These are phyloP conservation scores for Aspergillus phoenicis DNA, from an alignment of 2,329 filamentous ascomycete species.

Conservation along the genomic window DNA sequence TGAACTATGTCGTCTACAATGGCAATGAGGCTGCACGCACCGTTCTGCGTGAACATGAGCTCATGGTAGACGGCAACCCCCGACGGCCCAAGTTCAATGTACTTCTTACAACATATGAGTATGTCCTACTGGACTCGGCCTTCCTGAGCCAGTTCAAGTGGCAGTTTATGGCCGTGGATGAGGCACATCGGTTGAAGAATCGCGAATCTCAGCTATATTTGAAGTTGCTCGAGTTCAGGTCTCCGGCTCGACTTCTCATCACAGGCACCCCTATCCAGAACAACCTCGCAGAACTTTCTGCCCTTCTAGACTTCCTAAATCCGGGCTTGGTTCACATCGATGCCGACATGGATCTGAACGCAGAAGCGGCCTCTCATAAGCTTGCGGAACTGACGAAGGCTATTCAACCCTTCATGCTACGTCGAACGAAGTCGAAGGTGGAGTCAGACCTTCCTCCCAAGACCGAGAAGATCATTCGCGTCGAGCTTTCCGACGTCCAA, in stretches of 20 bases:
- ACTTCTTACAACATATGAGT: conserved; percentile 96
- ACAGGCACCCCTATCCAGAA: conserved; percentile 98
- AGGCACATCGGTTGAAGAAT: conserved; percentile 96
- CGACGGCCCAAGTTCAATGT: conserved; percentile 95
- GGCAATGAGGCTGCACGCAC: conserved; percentile 83
- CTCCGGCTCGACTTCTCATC: conserved; percentile 87
- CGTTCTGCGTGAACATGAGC: conserved; percentile 87
- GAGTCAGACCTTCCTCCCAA: conserved; percentile 96
- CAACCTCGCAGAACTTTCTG: conserved; percentile 87
- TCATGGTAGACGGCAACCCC: conserved; percentile 81
- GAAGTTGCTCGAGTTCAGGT: conserved; percentile 80
- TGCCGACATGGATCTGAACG: conserved; percentile 82
- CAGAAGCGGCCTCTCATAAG: conserved; percentile 81
- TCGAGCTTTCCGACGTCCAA: conserved; percentile 94
- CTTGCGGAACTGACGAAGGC: conserved; percentile 80
- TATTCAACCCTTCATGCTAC: conserved; percentile 92
- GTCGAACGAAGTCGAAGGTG: conserved; percentile 94
- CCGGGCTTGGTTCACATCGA: conserved; percentile 92
- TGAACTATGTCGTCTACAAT: conserved; percentile 97
- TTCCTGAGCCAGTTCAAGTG: conserved; percentile 91
- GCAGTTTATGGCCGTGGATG: conserved; percentile 95
- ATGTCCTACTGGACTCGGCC: conserved; percentile 80
- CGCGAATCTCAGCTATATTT: conserved; percentile 90
- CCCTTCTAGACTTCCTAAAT: conserved; percentile 93
- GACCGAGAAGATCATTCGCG: conserved; percentile 97